Conservation (phyloP, 345 rosid genomes). For the Eucalyptus coolabah region DNA sequence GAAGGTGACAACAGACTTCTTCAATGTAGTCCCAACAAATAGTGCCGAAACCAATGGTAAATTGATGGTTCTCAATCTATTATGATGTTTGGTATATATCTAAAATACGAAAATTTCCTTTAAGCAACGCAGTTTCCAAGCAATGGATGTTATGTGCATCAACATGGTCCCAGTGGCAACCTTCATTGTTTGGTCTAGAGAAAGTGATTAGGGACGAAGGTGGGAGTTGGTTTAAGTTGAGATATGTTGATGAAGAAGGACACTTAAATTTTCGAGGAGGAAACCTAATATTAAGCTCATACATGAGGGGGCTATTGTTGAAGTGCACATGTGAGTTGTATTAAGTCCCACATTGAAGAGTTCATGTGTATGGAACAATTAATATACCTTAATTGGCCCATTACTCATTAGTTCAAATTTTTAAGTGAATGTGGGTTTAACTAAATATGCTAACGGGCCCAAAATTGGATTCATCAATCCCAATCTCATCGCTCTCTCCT, state of each 20-base stretch:
- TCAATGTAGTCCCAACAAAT: no score
- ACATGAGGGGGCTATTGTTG: neutral
- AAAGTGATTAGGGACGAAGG: neutral
- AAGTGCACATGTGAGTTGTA: neutral
- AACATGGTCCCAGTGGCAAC: neutral
- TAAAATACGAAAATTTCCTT: no score
- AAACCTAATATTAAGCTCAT: neutral
- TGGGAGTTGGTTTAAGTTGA: neutral
- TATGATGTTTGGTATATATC: neutral
- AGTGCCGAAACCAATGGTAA: no score
- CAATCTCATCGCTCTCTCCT: neutral
- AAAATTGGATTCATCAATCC: neutral
- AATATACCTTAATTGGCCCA: neutral
- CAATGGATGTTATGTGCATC: no score
- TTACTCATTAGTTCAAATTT: no score
- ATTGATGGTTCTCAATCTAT: no score
- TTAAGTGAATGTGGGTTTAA: neutral
- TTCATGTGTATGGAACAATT: fast-evolving
- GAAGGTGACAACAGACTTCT: fast-evolving
- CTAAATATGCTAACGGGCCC: neutral
- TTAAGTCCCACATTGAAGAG: neutral
- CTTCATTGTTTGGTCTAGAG: neutral
- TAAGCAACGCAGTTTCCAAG: no score
- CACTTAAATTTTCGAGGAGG: neutral
- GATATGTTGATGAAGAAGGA: neutral